phyloP scores from a whole-genome alignment of 129 eudicot species.

The Artemisia tridentata region DNA sequence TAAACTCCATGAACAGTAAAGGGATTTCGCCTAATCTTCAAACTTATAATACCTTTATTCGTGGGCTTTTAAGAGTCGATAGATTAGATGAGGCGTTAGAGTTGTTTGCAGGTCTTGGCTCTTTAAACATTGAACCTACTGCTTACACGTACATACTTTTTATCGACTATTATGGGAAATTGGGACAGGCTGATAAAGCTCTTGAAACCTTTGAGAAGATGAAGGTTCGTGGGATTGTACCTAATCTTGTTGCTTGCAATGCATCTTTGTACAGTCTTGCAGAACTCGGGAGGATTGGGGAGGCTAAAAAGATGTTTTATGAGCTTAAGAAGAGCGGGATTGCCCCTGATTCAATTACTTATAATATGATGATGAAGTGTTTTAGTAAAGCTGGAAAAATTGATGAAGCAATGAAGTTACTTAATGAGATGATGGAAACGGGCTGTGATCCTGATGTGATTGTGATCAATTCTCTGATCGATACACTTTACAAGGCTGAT shows the following conservation, averaged over 20 bases:
- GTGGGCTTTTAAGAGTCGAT: constrained; percentile 67
- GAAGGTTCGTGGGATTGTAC: constrained; percentile 80
- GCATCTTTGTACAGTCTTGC: constrained; percentile 90
- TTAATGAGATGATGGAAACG: constrained; percentile 64
- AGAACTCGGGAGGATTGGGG: constrained; percentile 65
- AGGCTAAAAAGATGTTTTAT: constrained; percentile 66
- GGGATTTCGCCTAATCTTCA: constrained; percentile 75
- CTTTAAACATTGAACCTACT: constrained; percentile 50
- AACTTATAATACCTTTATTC: constrained; percentile 75
- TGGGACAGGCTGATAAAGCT: constrained; percentile 74
- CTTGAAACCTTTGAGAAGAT: constrained; percentile 76
- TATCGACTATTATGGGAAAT: constrained; percentile 85
- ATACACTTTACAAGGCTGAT: constrained; percentile 76
- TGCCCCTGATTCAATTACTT: constrained; percentile 89
- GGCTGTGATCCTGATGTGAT: constrained; percentile 82
- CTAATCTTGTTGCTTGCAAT: constrained; percentile 86
- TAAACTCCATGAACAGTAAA: constrained; percentile 58
- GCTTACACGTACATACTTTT: constrained; percentile 82
- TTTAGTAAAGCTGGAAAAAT: constrained; percentile 70
- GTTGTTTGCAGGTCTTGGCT: constrained; percentile 55
- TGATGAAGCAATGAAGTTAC: constrained; percentile 68
- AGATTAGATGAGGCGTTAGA: constrained; percentile 64
- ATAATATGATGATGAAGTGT: constrained; percentile 97
- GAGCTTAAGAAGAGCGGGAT: constrained; percentile 76
- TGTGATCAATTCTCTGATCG: constrained; percentile 71